Percentiles rank a stretch among this genome's conserved stretches.
phyloP scores from a whole-genome alignment of 768 basidiomycete species.

The Tulasnella sp. region DNA sequence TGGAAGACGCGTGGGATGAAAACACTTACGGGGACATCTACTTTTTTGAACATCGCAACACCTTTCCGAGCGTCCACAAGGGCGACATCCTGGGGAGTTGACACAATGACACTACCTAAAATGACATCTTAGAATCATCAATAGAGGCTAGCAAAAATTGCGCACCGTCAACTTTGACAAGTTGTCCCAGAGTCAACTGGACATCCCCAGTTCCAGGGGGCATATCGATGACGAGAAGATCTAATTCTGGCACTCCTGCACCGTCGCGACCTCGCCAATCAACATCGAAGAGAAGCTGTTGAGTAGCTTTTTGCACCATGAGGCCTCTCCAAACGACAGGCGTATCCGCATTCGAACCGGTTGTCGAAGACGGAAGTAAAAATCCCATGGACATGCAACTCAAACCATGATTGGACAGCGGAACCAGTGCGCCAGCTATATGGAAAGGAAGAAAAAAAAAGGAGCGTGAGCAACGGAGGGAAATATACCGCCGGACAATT shows the following conservation, averaged over 20 bases:
- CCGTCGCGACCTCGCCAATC: slow-evolving; percentile 53
- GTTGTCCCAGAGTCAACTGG: slow-evolving; percentile 77
- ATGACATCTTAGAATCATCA: too few relatives aligned
- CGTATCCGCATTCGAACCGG: slow-evolving; percentile 37
- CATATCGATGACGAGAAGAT: slow-evolving; percentile 87
- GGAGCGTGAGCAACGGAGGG: background rate
- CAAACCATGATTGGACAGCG: slow-evolving; percentile 75
- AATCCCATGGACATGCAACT: slow-evolving; percentile 98
- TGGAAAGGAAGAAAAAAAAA: too few relatives aligned
- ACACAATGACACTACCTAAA: slow-evolving; percentile 81
- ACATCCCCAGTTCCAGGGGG: slow-evolving; percentile 97
- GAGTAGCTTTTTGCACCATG: slow-evolving; percentile 97
- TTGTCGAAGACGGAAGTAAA: slow-evolving; percentile 45
- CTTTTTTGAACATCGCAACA: slow-evolving; percentile 81
- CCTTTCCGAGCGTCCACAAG: slow-evolving; percentile 86
- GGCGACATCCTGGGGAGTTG: slow-evolving; percentile 91
- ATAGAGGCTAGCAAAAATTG: background rate
- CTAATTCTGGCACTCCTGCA: slow-evolving; percentile 41
- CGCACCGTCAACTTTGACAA: slow-evolving; percentile 72
- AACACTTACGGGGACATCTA: slow-evolving; percentile 63
- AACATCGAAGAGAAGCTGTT: slow-evolving; percentile 90
- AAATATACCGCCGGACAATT: background rate
- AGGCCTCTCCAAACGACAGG: slow-evolving; percentile 91
- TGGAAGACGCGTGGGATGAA: background rate
- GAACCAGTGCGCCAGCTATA: slow-evolving; percentile 65